Evolutionary conservation across 2,329 filamentous ascomycete genomes (phyloP).

Genomic region (Claviceps pusilla): DNA sequence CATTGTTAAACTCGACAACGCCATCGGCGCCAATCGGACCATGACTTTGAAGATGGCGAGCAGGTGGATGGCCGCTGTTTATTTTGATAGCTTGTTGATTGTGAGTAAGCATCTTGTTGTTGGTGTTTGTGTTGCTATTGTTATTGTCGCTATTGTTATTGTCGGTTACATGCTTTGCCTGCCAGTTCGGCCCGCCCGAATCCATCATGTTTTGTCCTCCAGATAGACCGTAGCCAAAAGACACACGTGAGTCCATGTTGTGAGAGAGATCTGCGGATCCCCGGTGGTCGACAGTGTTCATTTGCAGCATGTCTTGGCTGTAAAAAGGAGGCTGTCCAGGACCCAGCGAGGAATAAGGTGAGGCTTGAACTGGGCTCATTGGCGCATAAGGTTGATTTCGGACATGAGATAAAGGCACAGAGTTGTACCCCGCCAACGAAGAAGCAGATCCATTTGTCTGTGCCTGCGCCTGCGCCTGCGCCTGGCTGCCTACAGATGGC

Average conservation of each 20-base stretch:
- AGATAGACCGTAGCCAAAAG: conserved; percentile 36
- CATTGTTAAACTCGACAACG: conserved; percentile 18
- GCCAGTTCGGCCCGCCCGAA: conserved; percentile 13
- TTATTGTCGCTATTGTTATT: no score
- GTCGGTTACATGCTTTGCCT: background rate
- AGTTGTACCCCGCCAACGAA: conserved; percentile 21
- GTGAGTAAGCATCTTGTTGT: conserved; percentile 6
- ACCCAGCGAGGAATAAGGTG: conserved; percentile 21
- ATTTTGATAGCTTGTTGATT: conserved; percentile 16
- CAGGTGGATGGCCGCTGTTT: conserved; percentile 12
- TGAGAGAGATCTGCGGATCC: conserved; percentile 38
- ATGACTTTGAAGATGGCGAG: conserved; percentile 12
- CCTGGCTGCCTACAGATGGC: conserved; percentile 23
- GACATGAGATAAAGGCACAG: conserved; percentile 26
- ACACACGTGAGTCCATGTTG: conserved; percentile 60
- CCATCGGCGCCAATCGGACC: conserved; percentile 9
- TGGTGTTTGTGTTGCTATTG: background rate
- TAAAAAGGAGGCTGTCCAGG: conserved; percentile 27
- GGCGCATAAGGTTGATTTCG: conserved; percentile 31
- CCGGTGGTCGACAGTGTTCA: conserved; percentile 32
- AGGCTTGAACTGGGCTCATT: conserved; percentile 34
- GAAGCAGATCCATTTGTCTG: conserved; percentile 17
- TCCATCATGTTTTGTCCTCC: conserved; percentile 23
- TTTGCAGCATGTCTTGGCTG: conserved; percentile 36
- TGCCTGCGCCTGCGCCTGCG: conserved; percentile 10